These are phyloP conservation scores for Albatrellus ellisii DNA, from an alignment of 768 basidiomycete species.

Conservation along the genomic window DNA sequence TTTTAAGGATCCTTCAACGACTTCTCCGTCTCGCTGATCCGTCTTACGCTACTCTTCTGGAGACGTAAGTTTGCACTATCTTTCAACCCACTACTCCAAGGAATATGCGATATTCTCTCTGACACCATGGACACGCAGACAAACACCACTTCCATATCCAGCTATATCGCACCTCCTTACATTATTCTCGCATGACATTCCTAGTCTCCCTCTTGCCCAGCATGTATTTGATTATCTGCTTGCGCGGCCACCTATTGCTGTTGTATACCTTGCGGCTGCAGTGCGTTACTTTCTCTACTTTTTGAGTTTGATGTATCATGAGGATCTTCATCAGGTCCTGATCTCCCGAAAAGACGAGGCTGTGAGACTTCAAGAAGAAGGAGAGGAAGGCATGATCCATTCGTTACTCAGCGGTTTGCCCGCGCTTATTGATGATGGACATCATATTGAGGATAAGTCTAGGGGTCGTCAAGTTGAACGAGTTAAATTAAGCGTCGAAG, in stretches of 20 bases:
- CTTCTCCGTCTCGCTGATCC: slow-evolving; percentile 62
- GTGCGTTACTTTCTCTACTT: slow-evolving; percentile 37
- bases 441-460: slow-evolving; percentile 6
- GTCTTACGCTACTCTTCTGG: slow-evolving; percentile 51
- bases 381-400: slow-evolving; percentile 76
- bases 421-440: slow-evolving; percentile 33
- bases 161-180: slow-evolving; percentile 86
- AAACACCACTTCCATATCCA: slow-evolving; percentile 75
- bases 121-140: slow-evolving; percentile 36
- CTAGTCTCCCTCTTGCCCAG: slow-evolving; percentile 80
- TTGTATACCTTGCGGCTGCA: slow-evolving; percentile 74
- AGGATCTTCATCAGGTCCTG: slow-evolving; percentile 41
- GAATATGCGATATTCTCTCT: neutral
- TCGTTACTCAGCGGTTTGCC: slow-evolving; percentile 57
- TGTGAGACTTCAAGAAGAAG: slow-evolving; percentile 43
- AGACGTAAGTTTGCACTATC: slow-evolving; percentile 34
- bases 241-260: slow-evolving; percentile 64
- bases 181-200: slow-evolving; percentile 85
- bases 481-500: no score
- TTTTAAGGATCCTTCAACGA: slow-evolving; percentile 56
- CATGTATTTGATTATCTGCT: slow-evolving; percentile 87
- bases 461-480: no score
- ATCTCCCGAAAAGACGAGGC: slow-evolving; percentile 62
- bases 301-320: neutral
- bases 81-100: no score